phyloP scores from a whole-genome alignment of 2,329 filamentous ascomycete genomes.

The Tothia fuscella region DNA sequence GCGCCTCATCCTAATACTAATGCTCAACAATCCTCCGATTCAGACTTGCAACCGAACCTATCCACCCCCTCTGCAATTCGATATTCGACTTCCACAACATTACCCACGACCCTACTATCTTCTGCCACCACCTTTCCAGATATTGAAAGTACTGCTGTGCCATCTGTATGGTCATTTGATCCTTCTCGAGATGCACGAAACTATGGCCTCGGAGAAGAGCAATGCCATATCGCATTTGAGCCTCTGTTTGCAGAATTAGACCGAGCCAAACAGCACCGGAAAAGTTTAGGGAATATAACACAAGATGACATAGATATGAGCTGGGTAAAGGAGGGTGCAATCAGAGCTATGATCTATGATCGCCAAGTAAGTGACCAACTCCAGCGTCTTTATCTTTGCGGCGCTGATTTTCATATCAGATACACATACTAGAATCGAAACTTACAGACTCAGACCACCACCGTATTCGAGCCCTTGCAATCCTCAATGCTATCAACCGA shows the following conservation, averaged over 20 bases:
- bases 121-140: too few species aligned
- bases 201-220: slow-evolving; percentile 13
- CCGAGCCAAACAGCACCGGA: slow-evolving; percentile 13
- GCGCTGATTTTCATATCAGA: too few species aligned
- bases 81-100: too few species aligned
- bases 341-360: slow-evolving; percentile 20
- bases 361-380: slow-evolving; percentile 17
- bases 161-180: slow-evolving; percentile 7
- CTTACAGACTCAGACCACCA: slow-evolving; percentile 14
- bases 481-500: slow-evolving; percentile 42
- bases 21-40: too few species aligned
- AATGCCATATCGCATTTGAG: slow-evolving; percentile 17
- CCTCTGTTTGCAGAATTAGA: slow-evolving; percentile 18
- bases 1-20: too few species aligned
- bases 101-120: too few species aligned
- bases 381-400: too few species aligned
- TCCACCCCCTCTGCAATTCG: too few species aligned
- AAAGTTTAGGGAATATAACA: neutral
- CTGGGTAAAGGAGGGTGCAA: slow-evolving; percentile 10
- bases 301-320: slow-evolving; percentile 8
- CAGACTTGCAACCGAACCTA: too few species aligned
- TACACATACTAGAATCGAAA: slow-evolving; percentile 22
- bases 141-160: neutral
- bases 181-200: slow-evolving; percentile 15
- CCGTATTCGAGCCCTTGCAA: slow-evolving; percentile 26